These are phyloP conservation scores for Gaertneriomyces sp. DNA, from an alignment of 192 early-diverging fungal genomes.

Conservation along the genomic window DNA sequence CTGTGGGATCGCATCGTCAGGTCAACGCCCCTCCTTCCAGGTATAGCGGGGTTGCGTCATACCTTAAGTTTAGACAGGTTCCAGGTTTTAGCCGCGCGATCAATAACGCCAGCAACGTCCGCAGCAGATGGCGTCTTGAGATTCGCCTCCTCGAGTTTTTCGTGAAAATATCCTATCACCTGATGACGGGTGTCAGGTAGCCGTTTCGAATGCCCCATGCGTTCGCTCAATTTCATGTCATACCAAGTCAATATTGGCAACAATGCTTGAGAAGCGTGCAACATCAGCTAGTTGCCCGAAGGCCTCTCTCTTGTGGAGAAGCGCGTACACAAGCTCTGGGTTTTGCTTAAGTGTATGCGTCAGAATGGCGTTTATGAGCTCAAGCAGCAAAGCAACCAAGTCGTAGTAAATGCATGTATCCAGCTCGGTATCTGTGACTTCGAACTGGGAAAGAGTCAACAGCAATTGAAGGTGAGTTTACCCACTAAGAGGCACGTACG, in stretches of 20 bases:
- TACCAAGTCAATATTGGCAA: constrained; percentile 60
- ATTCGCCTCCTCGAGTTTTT: constrained; percentile 59
- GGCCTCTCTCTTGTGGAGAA: constrained; percentile 64
- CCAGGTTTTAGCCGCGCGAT: constrained; percentile 63
- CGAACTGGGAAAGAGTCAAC: background rate
- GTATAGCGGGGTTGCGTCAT: background rate
- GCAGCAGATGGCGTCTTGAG: constrained; percentile 60
- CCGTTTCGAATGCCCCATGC: background rate
- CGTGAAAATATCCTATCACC: constrained; percentile 63
- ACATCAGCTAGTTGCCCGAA: constrained; percentile 56
- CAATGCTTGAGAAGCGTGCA: constrained; percentile 51
- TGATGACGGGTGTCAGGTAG: constrained; percentile 7
- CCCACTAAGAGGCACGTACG: background rate
- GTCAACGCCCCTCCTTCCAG: constrained; percentile 11
- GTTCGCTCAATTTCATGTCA: background rate
- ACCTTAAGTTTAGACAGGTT: constrained; percentile 50
- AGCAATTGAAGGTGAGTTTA: background rate
- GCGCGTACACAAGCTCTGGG: constrained; percentile 64
- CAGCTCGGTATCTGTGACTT: constrained; percentile 25
- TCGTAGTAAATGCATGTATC: constrained; percentile 65
- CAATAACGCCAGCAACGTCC: constrained; percentile 64
- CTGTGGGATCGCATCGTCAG: constrained; percentile 3
- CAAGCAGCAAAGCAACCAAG: constrained; percentile 61
- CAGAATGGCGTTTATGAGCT: constrained; percentile 69
- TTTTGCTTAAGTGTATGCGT: constrained; percentile 61